Percentiles rank a stretch among this genome's conserved stretches.
Evolutionary conservation across 192 early-diverging fungal genomes (phyloP).

Genomic region (Coemansia sp.): DNA sequence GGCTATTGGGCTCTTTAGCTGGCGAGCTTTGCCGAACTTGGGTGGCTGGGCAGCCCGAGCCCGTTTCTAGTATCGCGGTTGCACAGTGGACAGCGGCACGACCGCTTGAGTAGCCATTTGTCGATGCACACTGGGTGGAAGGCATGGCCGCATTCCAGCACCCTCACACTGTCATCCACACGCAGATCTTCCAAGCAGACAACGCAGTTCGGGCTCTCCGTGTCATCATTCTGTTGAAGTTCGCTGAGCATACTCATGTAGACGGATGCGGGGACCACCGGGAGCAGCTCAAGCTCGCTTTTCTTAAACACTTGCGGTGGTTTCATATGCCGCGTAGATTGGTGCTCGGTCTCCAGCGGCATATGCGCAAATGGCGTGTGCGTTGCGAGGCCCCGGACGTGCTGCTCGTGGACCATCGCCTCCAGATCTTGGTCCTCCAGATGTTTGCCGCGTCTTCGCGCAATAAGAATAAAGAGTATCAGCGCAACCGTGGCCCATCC

Average conservation of each 20-base stretch:
- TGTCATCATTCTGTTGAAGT: background rate
- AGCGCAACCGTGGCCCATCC: conserved; percentile 12
- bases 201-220: conserved; percentile 6
- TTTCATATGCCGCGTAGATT: background rate
- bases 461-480: background rate
- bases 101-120: conserved; percentile 41
- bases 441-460: conserved; percentile 3
- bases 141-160: conserved; percentile 35
- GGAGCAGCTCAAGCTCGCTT: conserved; percentile 16
- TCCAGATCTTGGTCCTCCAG: background rate
- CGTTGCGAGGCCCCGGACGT: background rate
- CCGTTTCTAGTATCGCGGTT: conserved; percentile 27
- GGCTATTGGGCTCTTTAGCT: conserved; percentile 1
- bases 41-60: conserved; percentile 20
- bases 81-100: conserved; percentile 46
- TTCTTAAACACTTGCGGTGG: conserved; percentile 15
- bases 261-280: conserved; percentile 8
- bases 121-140: conserved; percentile 44
- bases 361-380: background rate
- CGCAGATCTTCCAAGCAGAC: conserved; percentile 37
- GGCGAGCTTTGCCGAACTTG: conserved; percentile 27
- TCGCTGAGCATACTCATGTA: background rate
- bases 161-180: conserved; percentile 19
- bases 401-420: background rate
- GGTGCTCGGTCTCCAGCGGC: conserved; percentile 8